Conservation (phyloP, 2,329 filamentous ascomycete species). For the Cercospora berteroae region DNA sequence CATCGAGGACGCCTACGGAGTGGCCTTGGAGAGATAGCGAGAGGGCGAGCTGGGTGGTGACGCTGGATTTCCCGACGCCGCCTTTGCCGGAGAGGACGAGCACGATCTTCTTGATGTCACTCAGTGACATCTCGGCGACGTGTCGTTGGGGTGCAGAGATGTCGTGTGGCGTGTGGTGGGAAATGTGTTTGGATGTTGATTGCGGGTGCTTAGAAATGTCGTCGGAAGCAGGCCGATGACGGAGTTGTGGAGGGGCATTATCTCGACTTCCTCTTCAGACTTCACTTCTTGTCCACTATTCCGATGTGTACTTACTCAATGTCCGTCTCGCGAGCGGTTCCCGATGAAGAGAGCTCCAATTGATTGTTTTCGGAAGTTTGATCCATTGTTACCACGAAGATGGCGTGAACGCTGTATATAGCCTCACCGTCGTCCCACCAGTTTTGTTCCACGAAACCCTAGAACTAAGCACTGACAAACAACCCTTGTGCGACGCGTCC, state of each 20-base stretch:
- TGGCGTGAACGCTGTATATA: background rate
- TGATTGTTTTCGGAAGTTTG: background rate
- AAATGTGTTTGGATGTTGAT: background rate
- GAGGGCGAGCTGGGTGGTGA: constrained; percentile 94
- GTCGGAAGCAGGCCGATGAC: background rate
- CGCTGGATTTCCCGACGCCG: constrained; percentile 94
- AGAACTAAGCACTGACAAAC: background rate
- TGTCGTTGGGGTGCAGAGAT: background rate
- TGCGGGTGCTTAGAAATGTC: constrained; percentile 9
- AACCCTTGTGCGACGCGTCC: background rate
- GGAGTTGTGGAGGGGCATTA: background rate
- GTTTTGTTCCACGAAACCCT: background rate
- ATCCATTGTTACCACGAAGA: background rate
- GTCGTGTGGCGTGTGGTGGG: background rate
- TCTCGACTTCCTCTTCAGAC: background rate
- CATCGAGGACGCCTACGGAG: constrained; percentile 90
- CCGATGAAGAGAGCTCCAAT: background rate
- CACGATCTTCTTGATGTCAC: constrained; percentile 73
- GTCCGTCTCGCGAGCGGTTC: too few relatives aligned
- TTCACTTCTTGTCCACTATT: background rate
- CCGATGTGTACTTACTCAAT: background rate
- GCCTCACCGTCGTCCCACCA: background rate
- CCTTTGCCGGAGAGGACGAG: constrained; percentile 94
- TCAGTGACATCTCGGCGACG: constrained; percentile 56
- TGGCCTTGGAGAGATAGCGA: constrained; percentile 81